These are phyloP conservation scores for Spongospora subterranea DNA, from an alignment of 208 protist genomes.

Conservation along the genomic window DNA sequence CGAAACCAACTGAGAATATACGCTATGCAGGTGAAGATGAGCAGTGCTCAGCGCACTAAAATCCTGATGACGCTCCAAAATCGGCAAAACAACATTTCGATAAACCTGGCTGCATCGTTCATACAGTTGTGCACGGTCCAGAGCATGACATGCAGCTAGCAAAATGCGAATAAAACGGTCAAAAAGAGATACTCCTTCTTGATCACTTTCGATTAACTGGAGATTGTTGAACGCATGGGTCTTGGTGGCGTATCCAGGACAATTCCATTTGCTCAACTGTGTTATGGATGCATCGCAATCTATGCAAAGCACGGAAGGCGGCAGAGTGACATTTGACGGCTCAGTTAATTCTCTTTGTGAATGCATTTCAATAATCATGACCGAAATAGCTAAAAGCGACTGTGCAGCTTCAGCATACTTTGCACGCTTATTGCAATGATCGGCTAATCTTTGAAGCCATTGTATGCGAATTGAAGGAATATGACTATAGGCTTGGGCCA, in stretches of 20 bases:
- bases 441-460: constrained; percentile 26
- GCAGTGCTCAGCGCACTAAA: not conserved
- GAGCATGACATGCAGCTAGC: not conserved
- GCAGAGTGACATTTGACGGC: not conserved
- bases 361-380: not conserved
- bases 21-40: constrained; percentile 21
- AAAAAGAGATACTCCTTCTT: not conserved
- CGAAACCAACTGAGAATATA: not conserved
- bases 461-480: constrained; percentile 16
- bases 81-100: not conserved
- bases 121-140: constrained; percentile 43
- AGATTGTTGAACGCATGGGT: not conserved
- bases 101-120: constrained; percentile 29
- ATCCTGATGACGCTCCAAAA: not conserved
- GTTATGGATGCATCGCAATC: not conserved
- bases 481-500: constrained; percentile 50
- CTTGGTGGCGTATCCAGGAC: too few species aligned
- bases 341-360: not conserved
- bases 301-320: not conserved
- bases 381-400: not conserved
- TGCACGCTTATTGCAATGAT: not conserved
- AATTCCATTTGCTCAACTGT: not conserved
- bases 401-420: constrained; percentile 44
- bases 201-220: not conserved
- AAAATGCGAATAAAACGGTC: not conserved